These are phyloP conservation scores for Ascochyta rabiei DNA, from an alignment of 2,329 filamentous ascomycete genomes.

Conservation along the genomic window DNA sequence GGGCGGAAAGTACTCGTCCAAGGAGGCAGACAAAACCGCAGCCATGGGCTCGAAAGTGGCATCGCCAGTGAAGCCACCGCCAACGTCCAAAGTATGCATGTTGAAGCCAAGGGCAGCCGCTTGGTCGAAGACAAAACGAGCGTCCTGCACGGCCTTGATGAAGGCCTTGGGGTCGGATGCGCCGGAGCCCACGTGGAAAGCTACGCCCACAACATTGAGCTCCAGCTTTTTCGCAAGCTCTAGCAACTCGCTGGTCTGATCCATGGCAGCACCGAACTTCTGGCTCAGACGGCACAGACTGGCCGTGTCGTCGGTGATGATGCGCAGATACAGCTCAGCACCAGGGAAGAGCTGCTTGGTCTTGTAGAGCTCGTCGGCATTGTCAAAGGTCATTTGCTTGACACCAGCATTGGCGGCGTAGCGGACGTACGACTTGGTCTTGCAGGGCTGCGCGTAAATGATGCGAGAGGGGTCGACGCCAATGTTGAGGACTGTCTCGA, in stretches of 20 bases:
- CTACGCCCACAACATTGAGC: slow-evolving; percentile 92
- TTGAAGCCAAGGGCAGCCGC: slow-evolving; percentile 76
- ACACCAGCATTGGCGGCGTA: slow-evolving; percentile 85
- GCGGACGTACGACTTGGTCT: slow-evolving; percentile 97
- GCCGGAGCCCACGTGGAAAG: slow-evolving; percentile 97
- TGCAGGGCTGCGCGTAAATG: slow-evolving; percentile 99
- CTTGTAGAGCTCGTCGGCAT: slow-evolving; percentile 96
- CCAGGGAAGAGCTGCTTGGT: slow-evolving; percentile 89
- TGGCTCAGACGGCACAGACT: slow-evolving; percentile 93
- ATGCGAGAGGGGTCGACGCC: slow-evolving; percentile 87
- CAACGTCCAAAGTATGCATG: slow-evolving; percentile 89
- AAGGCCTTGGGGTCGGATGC: slow-evolving; percentile 93
- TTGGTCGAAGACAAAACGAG: slow-evolving; percentile 86
- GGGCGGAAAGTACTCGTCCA: slow-evolving; percentile 88
- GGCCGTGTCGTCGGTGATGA: slow-evolving; percentile 93
- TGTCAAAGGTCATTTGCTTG: slow-evolving; percentile 99
- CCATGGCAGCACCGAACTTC: slow-evolving; percentile 94
- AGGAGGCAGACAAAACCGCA: slow-evolving; percentile 73
- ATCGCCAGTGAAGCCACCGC: slow-evolving; percentile 89
- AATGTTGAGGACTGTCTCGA: slow-evolving; percentile 84
- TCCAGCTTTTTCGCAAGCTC: slow-evolving; percentile 79
- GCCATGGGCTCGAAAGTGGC: slow-evolving; percentile 94
- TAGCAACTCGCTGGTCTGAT: slow-evolving; percentile 77
- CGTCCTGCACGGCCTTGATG: slow-evolving; percentile 87
- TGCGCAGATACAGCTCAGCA: slow-evolving; percentile 91